Evolutionary conservation across 768 basidiomycete genomes (phyloP), one percentile per base, ranked within the genome.

Genomic region (Mycena kentingensis): DNA sequence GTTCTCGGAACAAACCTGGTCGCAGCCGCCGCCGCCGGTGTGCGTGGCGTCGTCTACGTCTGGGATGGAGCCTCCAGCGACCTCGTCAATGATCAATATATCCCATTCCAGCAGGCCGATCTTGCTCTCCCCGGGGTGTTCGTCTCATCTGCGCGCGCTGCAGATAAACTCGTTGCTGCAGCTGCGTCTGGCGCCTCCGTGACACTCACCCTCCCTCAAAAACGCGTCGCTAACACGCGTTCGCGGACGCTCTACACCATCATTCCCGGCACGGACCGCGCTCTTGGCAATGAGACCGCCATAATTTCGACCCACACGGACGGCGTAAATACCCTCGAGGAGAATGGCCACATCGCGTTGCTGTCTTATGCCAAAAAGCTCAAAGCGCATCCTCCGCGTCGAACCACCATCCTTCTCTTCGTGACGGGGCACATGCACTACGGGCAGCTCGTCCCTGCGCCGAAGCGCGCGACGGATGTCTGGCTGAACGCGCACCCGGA

Each of bases 281-380:
- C 29, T 18, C 18, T 37, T 7, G 6, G 7, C 19, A 48, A 34
- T 19, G 46, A 48, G 46, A 35, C 46, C 5, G 46, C 22, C n/a
- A 34, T 48, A n/a, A 35, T 48, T 6, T 19, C 5, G 15, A 48
- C 46, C 4, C 46, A 48, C 46, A 48, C 46, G 7, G 46, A 48
- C 46, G 46, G 46, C 8, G 34, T 36, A 29, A 48, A 48, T 19
- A 34, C 46, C 8, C 12, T 48, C 10, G 46, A 35, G 34, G 31
- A 48, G 34, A 48, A 48, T 34, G 46, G 46, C 6, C 46, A 48
- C 34, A 48, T 48, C 34, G 46, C 46, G 46, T 19, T 48, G 46
- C 25, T 48, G 19, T 11, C 5, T 15, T 35, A 48, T 34, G 46
- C 46, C 22, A 7, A 19, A 8, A 13, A 25, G 12, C 42, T 43